Evolutionary conservation across 306 rosid species (phyloP).

Genomic region (Gillenia trifoliata): DNA sequence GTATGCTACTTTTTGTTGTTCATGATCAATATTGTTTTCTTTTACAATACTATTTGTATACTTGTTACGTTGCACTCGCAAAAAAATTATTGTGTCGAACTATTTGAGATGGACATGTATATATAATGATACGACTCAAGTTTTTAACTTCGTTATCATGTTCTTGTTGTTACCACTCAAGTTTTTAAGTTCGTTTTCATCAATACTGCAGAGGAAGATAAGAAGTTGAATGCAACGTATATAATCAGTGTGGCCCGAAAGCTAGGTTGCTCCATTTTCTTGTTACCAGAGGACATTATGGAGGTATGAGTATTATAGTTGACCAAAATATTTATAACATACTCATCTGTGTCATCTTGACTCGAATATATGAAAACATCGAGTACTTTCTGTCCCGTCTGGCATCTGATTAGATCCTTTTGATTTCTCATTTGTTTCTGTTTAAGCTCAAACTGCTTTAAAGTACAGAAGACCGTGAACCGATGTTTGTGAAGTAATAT

Average conservation of each 20-base stretch:
- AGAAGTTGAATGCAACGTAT: conserved; percentile 92
- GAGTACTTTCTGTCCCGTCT: neutral
- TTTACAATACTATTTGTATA: neutral
- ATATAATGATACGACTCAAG: neutral
- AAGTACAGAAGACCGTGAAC: neutral
- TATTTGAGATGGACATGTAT: conserved; percentile 9
- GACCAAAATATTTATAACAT: conserved; percentile 6
- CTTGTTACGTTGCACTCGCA: neutral
- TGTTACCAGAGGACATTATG: conserved; percentile 93
- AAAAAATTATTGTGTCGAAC: neutral
- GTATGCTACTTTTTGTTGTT: conserved; percentile 35
- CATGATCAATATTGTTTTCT: neutral
- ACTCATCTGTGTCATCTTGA: neutral
- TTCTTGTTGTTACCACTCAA: neutral
- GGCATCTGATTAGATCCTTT: neutral
- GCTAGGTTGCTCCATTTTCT: conserved; percentile 96
- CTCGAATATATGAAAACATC: neutral
- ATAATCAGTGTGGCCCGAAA: conserved; percentile 97
- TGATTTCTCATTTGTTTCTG: neutral
- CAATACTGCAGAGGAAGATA: conserved; percentile 80
- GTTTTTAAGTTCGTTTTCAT: conserved; percentile 5
- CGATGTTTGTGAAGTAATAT: neutral
- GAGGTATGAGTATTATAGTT: conserved; percentile 44
- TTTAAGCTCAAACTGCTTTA: neutral
- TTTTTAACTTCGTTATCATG: neutral